These are phyloP conservation scores for Dactylellina cionopaga DNA, from an alignment of 2,329 filamentous ascomycete species.

Conservation along the genomic window DNA sequence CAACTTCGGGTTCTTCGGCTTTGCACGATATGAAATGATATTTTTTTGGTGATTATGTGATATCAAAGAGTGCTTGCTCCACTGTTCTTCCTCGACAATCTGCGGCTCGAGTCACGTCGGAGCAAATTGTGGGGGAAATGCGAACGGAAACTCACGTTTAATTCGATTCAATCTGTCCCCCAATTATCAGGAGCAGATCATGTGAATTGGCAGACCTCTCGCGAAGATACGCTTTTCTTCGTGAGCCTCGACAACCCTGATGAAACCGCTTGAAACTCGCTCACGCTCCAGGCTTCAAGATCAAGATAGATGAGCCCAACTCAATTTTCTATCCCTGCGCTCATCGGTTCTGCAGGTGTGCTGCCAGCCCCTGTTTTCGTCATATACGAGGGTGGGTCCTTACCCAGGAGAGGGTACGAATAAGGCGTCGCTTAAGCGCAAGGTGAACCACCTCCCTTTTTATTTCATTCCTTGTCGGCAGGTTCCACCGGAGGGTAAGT, in stretches of 20 bases:
- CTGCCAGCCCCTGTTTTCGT: slow-evolving; percentile 43
- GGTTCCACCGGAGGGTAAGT: slow-evolving; percentile 37
- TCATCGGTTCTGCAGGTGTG: slow-evolving; percentile 15
- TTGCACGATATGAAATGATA: no score
- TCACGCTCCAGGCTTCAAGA: slow-evolving; percentile 50
- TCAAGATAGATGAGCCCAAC: slow-evolving; percentile 22
- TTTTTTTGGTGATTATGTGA: no score
- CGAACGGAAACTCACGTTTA: no score
- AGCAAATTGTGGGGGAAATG: slow-evolving; percentile 25
- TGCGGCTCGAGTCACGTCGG: slow-evolving; percentile 47
- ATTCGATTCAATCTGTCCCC: no score
- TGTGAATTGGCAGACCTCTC: slow-evolving; percentile 25
- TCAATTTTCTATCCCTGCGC: slow-evolving; percentile 6
- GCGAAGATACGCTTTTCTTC: slow-evolving; percentile 7
- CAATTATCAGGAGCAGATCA: slow-evolving; percentile 33
- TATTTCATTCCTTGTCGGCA: slow-evolving; percentile 29
- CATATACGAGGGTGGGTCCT: slow-evolving; percentile 35
- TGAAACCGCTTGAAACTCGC: slow-evolving; percentile 52
- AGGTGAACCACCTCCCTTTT: slow-evolving; percentile 47
- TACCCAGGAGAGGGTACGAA: slow-evolving; percentile 26
- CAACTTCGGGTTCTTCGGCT: no score
- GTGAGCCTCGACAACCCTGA: slow-evolving; percentile 38
- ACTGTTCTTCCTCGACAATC: slow-evolving; percentile 15
- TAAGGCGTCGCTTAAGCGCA: slow-evolving; percentile 53
- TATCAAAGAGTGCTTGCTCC: slow-evolving; percentile 22